Evolutionary conservation across 371 early-diverging fungal genomes (phyloP), one percentile per base, ranked within the genome.

Genomic region (Zychaea mexicana): DNA sequence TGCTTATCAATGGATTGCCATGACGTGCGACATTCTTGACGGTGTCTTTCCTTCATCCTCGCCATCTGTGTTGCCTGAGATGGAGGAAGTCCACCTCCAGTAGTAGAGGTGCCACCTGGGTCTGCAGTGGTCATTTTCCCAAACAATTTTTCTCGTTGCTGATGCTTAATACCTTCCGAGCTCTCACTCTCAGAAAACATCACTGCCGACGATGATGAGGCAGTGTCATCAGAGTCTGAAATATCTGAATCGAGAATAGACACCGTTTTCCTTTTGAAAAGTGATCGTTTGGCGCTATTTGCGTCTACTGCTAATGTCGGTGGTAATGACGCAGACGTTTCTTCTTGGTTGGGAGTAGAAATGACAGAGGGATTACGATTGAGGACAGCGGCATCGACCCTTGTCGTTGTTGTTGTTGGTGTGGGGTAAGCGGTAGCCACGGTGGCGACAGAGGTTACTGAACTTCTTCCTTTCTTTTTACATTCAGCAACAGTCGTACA

Each of bases 1-100:
- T 42, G 42, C 42, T 42, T 7, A 15, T 15, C 42, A 17, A 33
- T 2, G 10, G 61, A 17, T 31, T 61, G 52, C 67, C 61, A 66
- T 15, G 70, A 69, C 22, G 60, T 60, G 5, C 70, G 61, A 22
- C 65, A 62, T 36, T 69, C 70, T 39, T 69, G 62, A 30, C 70
- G 62, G 38, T 69, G 70, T 4, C 70, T 62, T 19, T 69, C 62
- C 39, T 65, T 69, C 70, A 69, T 69, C 13, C 70, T 65, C 12
- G 62, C 59, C 65, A 69, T 59, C 30, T 62, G 33, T 7, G 22
- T 33, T 15, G 58, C 47, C 19, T 38, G 57, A 6, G 60, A 36
- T 24, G 49, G 3, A 49, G 49, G 22, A 19, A 24, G 9, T 22
- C 24, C 42, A 39, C 27, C 2, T 38, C 17, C 26, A 39, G 28